These are phyloP conservation scores for Rubus idaeus DNA, from an alignment of 306 rosid species.

Conservation along the genomic window DNA sequence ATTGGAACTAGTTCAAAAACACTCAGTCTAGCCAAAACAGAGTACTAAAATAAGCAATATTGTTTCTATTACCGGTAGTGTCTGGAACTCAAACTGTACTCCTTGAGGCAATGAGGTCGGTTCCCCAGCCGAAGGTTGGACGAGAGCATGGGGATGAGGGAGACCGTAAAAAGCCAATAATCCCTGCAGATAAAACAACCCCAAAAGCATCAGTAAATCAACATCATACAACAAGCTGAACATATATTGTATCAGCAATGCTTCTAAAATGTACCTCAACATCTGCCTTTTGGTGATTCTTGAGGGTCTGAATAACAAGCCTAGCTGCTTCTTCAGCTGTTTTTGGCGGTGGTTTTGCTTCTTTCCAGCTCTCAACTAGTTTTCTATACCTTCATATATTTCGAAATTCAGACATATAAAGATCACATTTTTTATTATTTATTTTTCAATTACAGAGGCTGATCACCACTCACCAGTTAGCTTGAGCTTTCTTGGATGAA, in stretches of 20 bases:
- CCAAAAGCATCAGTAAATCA: neutral
- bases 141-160: slow-evolving; percentile 30
- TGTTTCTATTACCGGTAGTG: slow-evolving; percentile 1
- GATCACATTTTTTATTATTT: neutral
- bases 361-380: slow-evolving; percentile 72
- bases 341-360: slow-evolving; percentile 68
- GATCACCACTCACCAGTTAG: slow-evolving; percentile 60
- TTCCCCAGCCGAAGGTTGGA: slow-evolving; percentile 5
- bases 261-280: slow-evolving; percentile 62
- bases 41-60: neutral
- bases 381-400: slow-evolving; percentile 76
- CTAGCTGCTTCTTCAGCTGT: slow-evolving; percentile 80
- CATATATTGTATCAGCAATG: neutral
- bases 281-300: slow-evolving; percentile 67
- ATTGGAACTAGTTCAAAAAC: slow-evolving; percentile 15
- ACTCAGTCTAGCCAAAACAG: neutral
- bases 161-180: slow-evolving; percentile 35
- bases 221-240: neutral
- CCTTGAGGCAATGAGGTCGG: slow-evolving; percentile 28
- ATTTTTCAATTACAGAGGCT: neutral
- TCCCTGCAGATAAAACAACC: slow-evolving; percentile 19
- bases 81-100: slow-evolving; percentile 15
- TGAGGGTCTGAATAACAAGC: slow-evolving; percentile 65
- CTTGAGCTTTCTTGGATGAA: slow-evolving; percentile 88
- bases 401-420: neutral